Conservation (phyloP, 2,329 filamentous ascomycete species). For the Paraconiothyrium sp. region DNA sequence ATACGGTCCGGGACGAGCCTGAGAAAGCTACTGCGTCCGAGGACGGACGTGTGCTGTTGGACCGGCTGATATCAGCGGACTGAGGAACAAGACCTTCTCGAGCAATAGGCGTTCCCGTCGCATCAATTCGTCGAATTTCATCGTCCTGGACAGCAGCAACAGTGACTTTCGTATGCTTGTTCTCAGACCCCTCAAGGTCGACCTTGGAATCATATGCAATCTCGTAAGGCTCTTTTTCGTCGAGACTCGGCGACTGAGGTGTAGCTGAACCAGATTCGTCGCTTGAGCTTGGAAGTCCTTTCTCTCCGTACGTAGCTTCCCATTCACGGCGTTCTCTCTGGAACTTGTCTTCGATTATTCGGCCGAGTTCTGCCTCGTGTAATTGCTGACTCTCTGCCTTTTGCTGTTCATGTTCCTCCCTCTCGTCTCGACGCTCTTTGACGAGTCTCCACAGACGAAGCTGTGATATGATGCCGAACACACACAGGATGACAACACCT, state of each 20-base stretch:
- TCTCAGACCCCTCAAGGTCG: conserved; percentile 51
- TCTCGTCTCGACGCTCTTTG: conserved; percentile 60
- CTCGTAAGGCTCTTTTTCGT: conserved; percentile 49
- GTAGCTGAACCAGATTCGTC: conserved; percentile 54
- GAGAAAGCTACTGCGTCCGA: conserved; percentile 9
- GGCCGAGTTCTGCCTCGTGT: conserved; percentile 76
- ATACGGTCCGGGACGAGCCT: conserved; percentile 17
- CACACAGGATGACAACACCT: conserved; percentile 75
- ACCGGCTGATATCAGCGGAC: conserved; percentile 10
- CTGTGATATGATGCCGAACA: conserved; percentile 84
- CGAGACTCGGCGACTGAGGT: conserved; percentile 47
- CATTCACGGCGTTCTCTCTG: conserved; percentile 72
- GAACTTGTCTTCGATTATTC: conserved; percentile 70
- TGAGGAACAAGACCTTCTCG: conserved; percentile 15
- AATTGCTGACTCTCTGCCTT: conserved; percentile 67
- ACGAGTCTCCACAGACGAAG: conserved; percentile 86
- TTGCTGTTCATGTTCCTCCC: conserved; percentile 57
- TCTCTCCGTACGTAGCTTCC: conserved; percentile 80
- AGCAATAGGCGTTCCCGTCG: conserved; percentile 38
- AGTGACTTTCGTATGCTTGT: conserved; percentile 59
- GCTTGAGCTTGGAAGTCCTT: conserved; percentile 61
- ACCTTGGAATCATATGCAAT: conserved; percentile 58
- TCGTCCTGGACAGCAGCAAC: conserved; percentile 65
- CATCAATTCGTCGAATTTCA: conserved; percentile 45
- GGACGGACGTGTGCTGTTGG: conserved; percentile 20